phyloP scores from a whole-genome alignment of 352 stramenopile species.

The Phytophthora citricola region DNA sequence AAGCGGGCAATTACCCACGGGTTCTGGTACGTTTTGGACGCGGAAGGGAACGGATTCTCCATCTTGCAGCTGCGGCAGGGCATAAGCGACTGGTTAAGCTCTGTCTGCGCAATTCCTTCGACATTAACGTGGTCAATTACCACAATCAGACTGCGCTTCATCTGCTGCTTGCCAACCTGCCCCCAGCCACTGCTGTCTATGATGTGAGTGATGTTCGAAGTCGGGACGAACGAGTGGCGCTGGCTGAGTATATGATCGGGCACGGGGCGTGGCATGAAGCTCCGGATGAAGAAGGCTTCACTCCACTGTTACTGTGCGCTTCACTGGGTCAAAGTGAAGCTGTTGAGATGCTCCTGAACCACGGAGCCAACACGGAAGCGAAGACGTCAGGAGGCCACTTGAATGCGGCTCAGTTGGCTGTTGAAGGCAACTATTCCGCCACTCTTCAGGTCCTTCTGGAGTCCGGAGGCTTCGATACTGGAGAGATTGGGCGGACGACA shows the following conservation, averaged over 20 bases:
- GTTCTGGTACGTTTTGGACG: slow-evolving; percentile 61
- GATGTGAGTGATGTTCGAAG: slow-evolving; percentile 14
- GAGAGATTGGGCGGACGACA: slow-evolving; percentile 44
- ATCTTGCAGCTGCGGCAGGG: slow-evolving; percentile 67
- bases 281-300: slow-evolving; percentile 64
- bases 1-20: slow-evolving; percentile 59
- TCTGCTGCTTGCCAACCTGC: slow-evolving; percentile 72
- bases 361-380: slow-evolving; percentile 62
- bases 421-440: slow-evolving; percentile 65
- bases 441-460: slow-evolving; percentile 61
- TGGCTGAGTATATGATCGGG: slow-evolving; percentile 87
- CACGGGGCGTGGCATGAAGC: slow-evolving; percentile 86
- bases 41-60: slow-evolving; percentile 74
- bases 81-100: slow-evolving; percentile 86
- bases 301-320: slow-evolving; percentile 64
- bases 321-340: slow-evolving; percentile 68
- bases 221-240: slow-evolving; percentile 50
- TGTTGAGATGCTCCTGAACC: slow-evolving; percentile 74
- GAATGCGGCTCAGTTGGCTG: slow-evolving; percentile 59
- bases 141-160: slow-evolving; percentile 73
- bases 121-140: slow-evolving; percentile 73
- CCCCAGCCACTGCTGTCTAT: slow-evolving; percentile 11
- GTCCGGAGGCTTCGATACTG: slow-evolving; percentile 55
- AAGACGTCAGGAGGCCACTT: slow-evolving; percentile 40
- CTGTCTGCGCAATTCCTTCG: slow-evolving; percentile 75